phyloP scores from a whole-genome alignment of 495 filamentous ascomycete species.

The Bombardia bombarda region DNA sequence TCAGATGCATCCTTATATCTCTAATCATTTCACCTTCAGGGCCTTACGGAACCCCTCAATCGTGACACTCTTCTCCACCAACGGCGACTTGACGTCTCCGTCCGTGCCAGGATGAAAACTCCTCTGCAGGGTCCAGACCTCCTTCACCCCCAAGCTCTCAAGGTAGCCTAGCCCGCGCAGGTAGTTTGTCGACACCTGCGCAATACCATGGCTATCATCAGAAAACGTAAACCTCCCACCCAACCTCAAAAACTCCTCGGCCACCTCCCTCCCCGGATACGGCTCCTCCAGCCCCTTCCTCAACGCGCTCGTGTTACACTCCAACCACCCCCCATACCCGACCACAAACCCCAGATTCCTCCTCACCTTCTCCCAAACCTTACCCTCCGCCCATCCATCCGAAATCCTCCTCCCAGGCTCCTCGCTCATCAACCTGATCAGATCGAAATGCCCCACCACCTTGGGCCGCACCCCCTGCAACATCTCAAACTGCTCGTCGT shows the following conservation, averaged over 20 bases:
- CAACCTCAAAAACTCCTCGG: constrained; percentile 47
- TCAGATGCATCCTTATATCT: not conserved
- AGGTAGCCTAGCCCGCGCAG: constrained; percentile 47
- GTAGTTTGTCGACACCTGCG: constrained; percentile 62
- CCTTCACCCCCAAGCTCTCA: constrained; percentile 35
- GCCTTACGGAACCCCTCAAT: constrained; percentile 19
- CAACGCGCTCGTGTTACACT: constrained; percentile 79
- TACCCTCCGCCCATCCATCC: constrained; percentile 27
- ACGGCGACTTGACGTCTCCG: constrained; percentile 9
- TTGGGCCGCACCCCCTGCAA: constrained; percentile 61
- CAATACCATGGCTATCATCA: constrained; percentile 83
- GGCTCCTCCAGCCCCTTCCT: constrained; percentile 86
- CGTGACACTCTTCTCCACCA: constrained; percentile 26
- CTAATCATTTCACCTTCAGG: not conserved
- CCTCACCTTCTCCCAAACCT: constrained; percentile 64
- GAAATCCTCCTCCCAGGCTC: constrained; percentile 44
- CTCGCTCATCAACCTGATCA: constrained; percentile 73
- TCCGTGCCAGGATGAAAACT: constrained; percentile 6
- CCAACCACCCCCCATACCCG: constrained; percentile 71
- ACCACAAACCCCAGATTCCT: constrained; percentile 67
- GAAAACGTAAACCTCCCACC: constrained; percentile 82
- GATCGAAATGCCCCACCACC: constrained; percentile 89
- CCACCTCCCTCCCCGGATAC: constrained; percentile 76
- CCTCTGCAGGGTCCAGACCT: constrained; percentile 41
- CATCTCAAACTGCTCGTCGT: constrained; percentile 81